Base-by-base conservation (phyloP, 768 basidiomycete genomes). In the Podaxis sp. region DNA sequence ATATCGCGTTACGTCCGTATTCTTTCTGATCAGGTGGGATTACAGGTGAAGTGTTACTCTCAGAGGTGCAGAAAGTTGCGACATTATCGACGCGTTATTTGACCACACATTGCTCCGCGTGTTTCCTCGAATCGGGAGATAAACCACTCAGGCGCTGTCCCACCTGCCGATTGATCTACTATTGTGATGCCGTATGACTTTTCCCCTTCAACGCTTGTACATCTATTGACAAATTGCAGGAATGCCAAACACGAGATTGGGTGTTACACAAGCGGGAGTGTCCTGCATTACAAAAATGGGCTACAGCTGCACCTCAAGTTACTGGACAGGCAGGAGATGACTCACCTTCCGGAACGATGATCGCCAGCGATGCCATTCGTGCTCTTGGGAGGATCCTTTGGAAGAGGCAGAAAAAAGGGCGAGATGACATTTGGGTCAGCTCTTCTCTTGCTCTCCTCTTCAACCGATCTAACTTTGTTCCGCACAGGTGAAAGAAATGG, bases 281-380 rank as follows among this genome's bases (percentile, higher is more conserved):
- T 67, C 60, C 63, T 4, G 87, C 91, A 0, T 73, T 95, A 7
- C 79, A 79, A 57, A 74, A 72, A 56, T 88, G 87, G 89, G 76
- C 60, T 14, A 46, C 75, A 1, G 70, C 77, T 28, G 66, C 75
- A 14, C 83, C 83, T 4, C 61, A 71, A 11, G 77, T 79, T 9
- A 62, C 79, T 32, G 32, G 32, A 3, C 16, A 46, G 16, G 54
- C 44, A n/a, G 50, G 32, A 40, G 55, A 44, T 11, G 44, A 46
- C 11, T 56, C 62, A 1, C 57, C 50, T 7, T 23, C 59, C 18
- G 51, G 47, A 4, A 52, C 60, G 5, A 62, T 79, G 3, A 67
- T 88, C 16, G 92, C 94, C 0, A 86, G 80, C 35, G 94, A 96
- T 61, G 90, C 89, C 1, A 79, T 96, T 9, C 75, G 95, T 54